These are phyloP conservation scores for Kodamaea fukazawae DNA, from an alignment of 805 yeast species.

Conservation along the genomic window DNA sequence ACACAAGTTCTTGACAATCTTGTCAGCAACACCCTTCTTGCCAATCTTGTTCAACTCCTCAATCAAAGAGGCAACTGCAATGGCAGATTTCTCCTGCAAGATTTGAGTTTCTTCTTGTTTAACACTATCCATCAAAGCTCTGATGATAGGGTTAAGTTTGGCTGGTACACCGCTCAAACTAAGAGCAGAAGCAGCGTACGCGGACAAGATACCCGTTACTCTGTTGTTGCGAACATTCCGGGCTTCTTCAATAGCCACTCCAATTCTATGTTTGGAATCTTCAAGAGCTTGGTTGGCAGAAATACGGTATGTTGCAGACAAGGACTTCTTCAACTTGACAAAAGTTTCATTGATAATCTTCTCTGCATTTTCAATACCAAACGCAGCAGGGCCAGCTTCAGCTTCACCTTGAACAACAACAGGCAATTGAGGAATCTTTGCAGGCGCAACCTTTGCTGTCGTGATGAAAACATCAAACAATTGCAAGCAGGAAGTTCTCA, in stretches of 20 bases:
- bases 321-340: constrained; percentile 56
- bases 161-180: constrained; percentile 69
- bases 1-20: constrained; percentile 84
- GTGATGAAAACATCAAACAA: constrained; percentile 75
- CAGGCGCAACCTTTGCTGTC: constrained; percentile 67
- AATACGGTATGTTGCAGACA: constrained; percentile 70
- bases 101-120: constrained; percentile 67
- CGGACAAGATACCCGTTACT: constrained; percentile 61
- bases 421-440: constrained; percentile 77
- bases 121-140: constrained; percentile 89
- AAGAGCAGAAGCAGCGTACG: constrained; percentile 72
- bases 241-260: constrained; percentile 67
- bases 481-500: constrained; percentile 84
- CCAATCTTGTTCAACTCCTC: constrained; percentile 52
- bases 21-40: constrained; percentile 77
- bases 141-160: constrained; percentile 83
- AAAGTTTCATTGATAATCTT: constrained; percentile 61
- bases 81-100: constrained; percentile 71
- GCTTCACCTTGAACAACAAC: constrained; percentile 90
- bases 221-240: constrained; percentile 49
- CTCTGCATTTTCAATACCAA: constrained; percentile 75
- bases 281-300: constrained; percentile 69
- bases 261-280: constrained; percentile 71
- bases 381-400: constrained; percentile 93
- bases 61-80: constrained; percentile 63